phyloP scores from a whole-genome alignment of 495 filamentous ascomycete genomes.

The Aspergillus biplanus region DNA sequence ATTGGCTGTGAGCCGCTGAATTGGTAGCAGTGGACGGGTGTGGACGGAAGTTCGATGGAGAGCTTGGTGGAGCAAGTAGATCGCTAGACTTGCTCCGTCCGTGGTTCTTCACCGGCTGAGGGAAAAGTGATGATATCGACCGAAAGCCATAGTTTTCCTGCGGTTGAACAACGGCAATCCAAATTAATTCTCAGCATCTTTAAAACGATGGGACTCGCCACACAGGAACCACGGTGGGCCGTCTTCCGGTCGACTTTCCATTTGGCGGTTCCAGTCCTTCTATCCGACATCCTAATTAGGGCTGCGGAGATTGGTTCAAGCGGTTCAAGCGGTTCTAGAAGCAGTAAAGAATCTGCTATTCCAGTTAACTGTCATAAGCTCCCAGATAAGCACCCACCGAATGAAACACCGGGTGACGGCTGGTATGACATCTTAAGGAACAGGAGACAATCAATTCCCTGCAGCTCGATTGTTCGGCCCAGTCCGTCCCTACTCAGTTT shows the following conservation, averaged over 20 bases:
- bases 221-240: not conserved
- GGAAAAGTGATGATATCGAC: not conserved
- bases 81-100: constrained; percentile 27
- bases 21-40: constrained; percentile 16
- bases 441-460: not conserved
- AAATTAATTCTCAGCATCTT: not conserved
- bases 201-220: too few relatives aligned
- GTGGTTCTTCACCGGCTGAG: constrained; percentile 4
- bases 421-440: not conserved
- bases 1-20: constrained; percentile 12
- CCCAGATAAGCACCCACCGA: not conserved
- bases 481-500: not conserved
- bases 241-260: not conserved
- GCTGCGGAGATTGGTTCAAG: too few relatives aligned
- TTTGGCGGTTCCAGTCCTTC: not conserved
- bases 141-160: not conserved
- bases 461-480: not conserved
- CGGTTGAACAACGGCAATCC: not conserved
- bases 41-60: constrained; percentile 18
- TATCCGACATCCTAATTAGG: too few relatives aligned
- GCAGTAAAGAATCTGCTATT: too few relatives aligned
- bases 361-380: not conserved
- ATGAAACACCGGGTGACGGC: not conserved
- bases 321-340: too few relatives aligned
- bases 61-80: constrained; percentile 14